A percentile compares a stretch with the other conserved stretches of the same genome.
These are phyloP conservation scores for Capsicum baccatum DNA, from an alignment of 257 asterid species.

Conservation along the genomic window DNA sequence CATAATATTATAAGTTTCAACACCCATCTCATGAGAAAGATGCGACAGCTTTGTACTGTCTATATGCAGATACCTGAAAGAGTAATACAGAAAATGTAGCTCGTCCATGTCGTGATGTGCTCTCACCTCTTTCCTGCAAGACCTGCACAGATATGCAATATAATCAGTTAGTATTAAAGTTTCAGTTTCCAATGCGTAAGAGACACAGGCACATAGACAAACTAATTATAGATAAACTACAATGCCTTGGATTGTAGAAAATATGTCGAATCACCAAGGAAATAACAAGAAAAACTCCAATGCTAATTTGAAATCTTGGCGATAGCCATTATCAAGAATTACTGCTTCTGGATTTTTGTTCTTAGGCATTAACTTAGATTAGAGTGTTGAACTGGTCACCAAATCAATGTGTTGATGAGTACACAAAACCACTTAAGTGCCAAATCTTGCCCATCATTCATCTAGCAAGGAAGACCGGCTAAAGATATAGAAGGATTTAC, in stretches of 20 bases:
- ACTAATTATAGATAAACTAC: background rate
- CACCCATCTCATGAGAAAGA: conserved; percentile 24
- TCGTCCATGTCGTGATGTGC: conserved; percentile 99
- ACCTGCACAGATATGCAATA: conserved; percentile 66
- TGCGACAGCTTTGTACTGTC: background rate
- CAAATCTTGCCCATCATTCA: conserved; percentile 11
- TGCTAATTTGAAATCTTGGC: background rate
- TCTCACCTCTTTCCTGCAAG: conserved; percentile 98
- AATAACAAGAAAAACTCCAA: background rate
- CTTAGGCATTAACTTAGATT: conserved; percentile 12
- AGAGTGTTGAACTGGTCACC: conserved; percentile 15
- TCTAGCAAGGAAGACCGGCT: conserved; percentile 15
- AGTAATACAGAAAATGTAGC: conserved; percentile 97
- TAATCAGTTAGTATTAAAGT: background rate
- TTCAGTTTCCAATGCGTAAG: background rate
- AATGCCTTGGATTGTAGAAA: background rate
- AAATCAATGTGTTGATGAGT: conserved; percentile 8
- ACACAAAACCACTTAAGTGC: background rate
- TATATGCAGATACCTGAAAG: conserved; percentile 71
- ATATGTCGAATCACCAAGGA: conserved; percentile 5
- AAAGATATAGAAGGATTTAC: conserved; percentile 44
- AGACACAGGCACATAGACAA: background rate
- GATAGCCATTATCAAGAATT: background rate
- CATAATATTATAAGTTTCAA: conserved; percentile 8
- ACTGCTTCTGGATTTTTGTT: background rate